A percentile compares a stretch with the other conserved stretches of the same genome.
Evolutionary conservation across 495 filamentous ascomycete species (phyloP).

Genomic region (Tuber melanosporum): DNA sequence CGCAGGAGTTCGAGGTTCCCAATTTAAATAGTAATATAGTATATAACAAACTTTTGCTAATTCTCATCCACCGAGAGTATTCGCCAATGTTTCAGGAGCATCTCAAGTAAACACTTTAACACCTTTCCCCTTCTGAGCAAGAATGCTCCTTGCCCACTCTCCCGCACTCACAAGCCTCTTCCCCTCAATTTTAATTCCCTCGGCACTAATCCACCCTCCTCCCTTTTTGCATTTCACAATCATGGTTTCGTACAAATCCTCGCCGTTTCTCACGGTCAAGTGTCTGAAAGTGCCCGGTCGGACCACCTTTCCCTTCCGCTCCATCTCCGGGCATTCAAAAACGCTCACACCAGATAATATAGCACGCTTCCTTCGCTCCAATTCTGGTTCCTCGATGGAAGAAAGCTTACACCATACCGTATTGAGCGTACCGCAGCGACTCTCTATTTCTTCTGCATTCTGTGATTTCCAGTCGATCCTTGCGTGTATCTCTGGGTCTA

Average conservation of each 20-base stretch:
- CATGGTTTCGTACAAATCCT: constrained; percentile 21
- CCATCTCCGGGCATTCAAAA: constrained; percentile 22
- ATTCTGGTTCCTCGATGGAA: constrained; percentile 14
- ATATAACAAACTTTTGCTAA: not conserved
- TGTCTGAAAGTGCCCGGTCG: constrained; percentile 28
- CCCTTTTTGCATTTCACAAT: constrained; percentile 30
- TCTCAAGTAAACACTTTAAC: not conserved
- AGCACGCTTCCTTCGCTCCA: constrained; percentile 23
- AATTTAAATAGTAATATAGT: not conserved
- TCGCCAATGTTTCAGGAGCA: not conserved
- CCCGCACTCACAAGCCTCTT: constrained; percentile 27
- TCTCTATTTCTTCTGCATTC: constrained; percentile 27
- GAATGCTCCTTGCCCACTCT: constrained; percentile 40
- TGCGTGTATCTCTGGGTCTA: constrained; percentile 43
- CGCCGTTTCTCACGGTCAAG: constrained; percentile 14
- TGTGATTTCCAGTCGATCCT: constrained; percentile 37
- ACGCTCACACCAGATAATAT: constrained; percentile 27
- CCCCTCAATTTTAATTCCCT: constrained; percentile 37
- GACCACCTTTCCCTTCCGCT: constrained; percentile 7
- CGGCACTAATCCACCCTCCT: constrained; percentile 35
- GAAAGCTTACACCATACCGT: constrained; percentile 31
- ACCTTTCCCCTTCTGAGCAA: not conserved
- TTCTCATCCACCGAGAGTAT: not conserved
- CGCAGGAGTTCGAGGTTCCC: not conserved
- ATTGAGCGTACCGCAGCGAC: constrained; percentile 15